Evolutionary conservation across 257 asterid genomes (phyloP), one percentile per base, ranked within the genome.

Genomic region (Solanum ossicruentum): DNA sequence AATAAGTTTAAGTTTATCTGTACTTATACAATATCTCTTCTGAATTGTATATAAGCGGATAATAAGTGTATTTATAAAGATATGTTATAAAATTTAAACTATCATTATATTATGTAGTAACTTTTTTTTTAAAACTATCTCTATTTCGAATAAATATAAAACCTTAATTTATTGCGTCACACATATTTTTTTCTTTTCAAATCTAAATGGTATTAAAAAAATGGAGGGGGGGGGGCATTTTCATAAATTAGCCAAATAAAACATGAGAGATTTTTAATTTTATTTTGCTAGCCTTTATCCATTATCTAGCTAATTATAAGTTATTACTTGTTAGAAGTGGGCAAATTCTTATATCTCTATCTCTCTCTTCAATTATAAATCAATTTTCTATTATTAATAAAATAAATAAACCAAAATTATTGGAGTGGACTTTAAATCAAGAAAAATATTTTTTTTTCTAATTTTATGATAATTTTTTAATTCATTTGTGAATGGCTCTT

Each of bases 401-500:
- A 66, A 66, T 66, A 21, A 66, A 66, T n/a, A 66, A 66, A 32
- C 47, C 47, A 28, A 32, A 10, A 66, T 66, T 66, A 32, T 66
- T 66, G 73, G 73, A 66, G 73, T 66, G 47, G 73, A 66, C 73
- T 66, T 66, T 9, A 21, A 66, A 32, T 66, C 21, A 66, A 32
- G 3, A 32, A 28, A 28, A 28, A 15, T 7, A 28, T 2, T 7
- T 66, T 66, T 2, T 7, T 66, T 66, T 12, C 32, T 28, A 66
- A 66, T 32, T 66, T 12, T 66, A 13, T 66, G 21, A 32, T 66
- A 32, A 8, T 28, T 66, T 66, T 32, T 1, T 17, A 57, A 43
- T 81, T 81, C 56, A 12, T 11, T 39, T 23, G 41, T 49, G 60
- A 72, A 58, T 54, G 87, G 86, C 89, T 84, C 20, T 87, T 87